These are phyloP conservation scores for Magnolia kwangsiensis DNA, from an alignment of 164 flowering plant genomes.

Conservation along the genomic window DNA sequence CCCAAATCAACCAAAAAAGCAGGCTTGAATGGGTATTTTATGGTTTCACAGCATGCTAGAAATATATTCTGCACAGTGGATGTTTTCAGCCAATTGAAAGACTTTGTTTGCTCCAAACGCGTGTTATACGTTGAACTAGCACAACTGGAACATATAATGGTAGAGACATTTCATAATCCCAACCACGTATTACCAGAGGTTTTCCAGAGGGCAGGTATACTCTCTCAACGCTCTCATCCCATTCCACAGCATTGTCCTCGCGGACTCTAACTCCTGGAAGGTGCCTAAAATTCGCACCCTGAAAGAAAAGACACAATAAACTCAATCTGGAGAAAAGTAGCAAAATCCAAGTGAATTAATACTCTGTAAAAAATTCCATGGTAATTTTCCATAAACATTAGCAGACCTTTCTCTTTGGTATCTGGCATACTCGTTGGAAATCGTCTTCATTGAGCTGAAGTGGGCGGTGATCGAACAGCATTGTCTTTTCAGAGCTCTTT, in stretches of 20 bases:
- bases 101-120: too few species aligned
- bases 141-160: too few species aligned
- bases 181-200: slow-evolving; percentile 49
- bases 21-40: too few species aligned
- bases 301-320: not conserved
- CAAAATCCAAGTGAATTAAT: not conserved
- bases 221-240: slow-evolving; percentile 47
- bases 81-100: not conserved
- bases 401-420: slow-evolving; percentile 78
- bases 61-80: not conserved
- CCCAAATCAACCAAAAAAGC: too few species aligned
- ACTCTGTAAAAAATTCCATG: not conserved
- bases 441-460: slow-evolving; percentile 62
- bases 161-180: not conserved
- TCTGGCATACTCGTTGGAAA: slow-evolving; percentile 51
- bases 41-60: not conserved
- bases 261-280: slow-evolving; percentile 63
- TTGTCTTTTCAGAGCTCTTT: not conserved
- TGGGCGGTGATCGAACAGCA: slow-evolving; percentile 66
- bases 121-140: too few species aligned
- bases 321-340: not conserved
- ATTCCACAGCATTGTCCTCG: slow-evolving; percentile 47
- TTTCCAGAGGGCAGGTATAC: slow-evolving; percentile 51
- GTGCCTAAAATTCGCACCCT: slow-evolving; percentile 87
- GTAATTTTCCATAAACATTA: not conserved